Conservation (phyloP, 2,329 filamentous ascomycete genomes). For the Cordyceps militaris region DNA sequence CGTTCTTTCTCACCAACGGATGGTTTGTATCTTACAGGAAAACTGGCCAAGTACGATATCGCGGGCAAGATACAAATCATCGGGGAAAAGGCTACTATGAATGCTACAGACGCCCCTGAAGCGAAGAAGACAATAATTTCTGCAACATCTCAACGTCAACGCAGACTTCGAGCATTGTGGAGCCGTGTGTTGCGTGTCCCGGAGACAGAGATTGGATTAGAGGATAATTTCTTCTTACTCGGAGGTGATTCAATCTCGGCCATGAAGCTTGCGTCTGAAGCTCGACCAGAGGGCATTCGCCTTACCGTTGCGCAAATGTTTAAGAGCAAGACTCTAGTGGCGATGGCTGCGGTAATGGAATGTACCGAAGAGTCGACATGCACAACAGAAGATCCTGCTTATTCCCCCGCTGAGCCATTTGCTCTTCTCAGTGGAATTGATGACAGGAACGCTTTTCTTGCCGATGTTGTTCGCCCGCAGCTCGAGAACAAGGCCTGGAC, state of each 20-base stretch:
- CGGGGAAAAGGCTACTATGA: slow-evolving; percentile 17
- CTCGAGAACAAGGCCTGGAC: slow-evolving; percentile 44
- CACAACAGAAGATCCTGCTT: slow-evolving; percentile 21
- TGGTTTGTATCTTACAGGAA: slow-evolving; percentile 33
- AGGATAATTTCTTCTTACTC: slow-evolving; percentile 54
- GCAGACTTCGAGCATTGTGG: slow-evolving; percentile 41
- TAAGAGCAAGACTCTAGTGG: slow-evolving; percentile 37
- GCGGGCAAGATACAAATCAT: slow-evolving; percentile 24
- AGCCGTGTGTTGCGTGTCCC: slow-evolving; percentile 36
- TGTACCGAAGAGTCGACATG: slow-evolving; percentile 11
- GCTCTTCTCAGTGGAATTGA: slow-evolving; percentile 35
- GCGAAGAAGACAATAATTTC: slow-evolving; percentile 26
- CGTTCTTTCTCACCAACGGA: slow-evolving; percentile 8
- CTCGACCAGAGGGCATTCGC: slow-evolving; percentile 39
- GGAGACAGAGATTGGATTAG: slow-evolving; percentile 41
- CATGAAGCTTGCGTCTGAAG: slow-evolving; percentile 54
- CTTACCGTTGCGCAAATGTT: slow-evolving; percentile 52
- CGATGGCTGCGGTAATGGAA: slow-evolving; percentile 47
- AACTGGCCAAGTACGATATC: slow-evolving; percentile 31
- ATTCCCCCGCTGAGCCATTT: slow-evolving; percentile 34
- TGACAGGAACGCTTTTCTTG: slow-evolving; percentile 37
- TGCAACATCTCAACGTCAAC: slow-evolving; percentile 35
- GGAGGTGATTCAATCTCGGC: slow-evolving; percentile 54
- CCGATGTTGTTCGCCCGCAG: slow-evolving; percentile 41
- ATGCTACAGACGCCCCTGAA: slow-evolving; percentile 13